These are phyloP conservation scores for Lablab purpureus DNA, from an alignment of 306 rosid species.

Conservation along the genomic window DNA sequence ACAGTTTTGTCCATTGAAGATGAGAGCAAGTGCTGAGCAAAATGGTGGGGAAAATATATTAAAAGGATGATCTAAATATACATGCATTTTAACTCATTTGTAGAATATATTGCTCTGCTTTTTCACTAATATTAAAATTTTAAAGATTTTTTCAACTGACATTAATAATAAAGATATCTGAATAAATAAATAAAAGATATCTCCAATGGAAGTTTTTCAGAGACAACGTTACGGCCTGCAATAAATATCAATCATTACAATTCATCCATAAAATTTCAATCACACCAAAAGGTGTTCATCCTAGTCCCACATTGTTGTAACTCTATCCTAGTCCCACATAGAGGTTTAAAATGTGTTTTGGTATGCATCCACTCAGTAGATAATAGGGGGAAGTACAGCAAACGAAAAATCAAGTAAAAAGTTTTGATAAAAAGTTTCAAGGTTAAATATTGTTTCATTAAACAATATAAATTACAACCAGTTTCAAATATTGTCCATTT, in stretches of 20 bases:
- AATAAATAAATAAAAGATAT: not conserved
- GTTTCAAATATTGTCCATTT: not conserved
- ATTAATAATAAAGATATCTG: slow-evolving; percentile 5
- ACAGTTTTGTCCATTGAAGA: slow-evolving; percentile 99
- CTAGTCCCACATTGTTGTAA: not conserved
- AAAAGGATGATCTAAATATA: slow-evolving; percentile 28
- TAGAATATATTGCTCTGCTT: slow-evolving; percentile 14
- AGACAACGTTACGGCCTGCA: slow-evolving; percentile 24
- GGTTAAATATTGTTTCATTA: slow-evolving; percentile 17
- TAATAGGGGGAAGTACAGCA: slow-evolving; percentile 4
- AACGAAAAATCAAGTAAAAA: slow-evolving; percentile 3
- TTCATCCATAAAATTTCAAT: slow-evolving; percentile 33
- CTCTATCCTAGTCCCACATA: slow-evolving; percentile 2
- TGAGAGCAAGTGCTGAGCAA: slow-evolving; percentile 89
- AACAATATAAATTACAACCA: slow-evolving; percentile 17
- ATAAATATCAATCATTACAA: slow-evolving; percentile 33
- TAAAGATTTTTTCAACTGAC: slow-evolving; percentile 35
- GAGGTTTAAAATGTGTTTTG: not conserved
- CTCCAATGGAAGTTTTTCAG: slow-evolving; percentile 20
- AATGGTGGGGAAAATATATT: slow-evolving; percentile 39
- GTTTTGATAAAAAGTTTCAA: not conserved
- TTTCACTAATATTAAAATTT: slow-evolving; percentile 25
- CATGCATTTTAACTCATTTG: slow-evolving; percentile 29
- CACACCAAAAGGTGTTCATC: slow-evolving; percentile 24
- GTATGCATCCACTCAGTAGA: slow-evolving; percentile 18